Conservation (phyloP, 2,329 filamentous ascomycete genomes). For the Conoideocrella luteorostrata region DNA sequence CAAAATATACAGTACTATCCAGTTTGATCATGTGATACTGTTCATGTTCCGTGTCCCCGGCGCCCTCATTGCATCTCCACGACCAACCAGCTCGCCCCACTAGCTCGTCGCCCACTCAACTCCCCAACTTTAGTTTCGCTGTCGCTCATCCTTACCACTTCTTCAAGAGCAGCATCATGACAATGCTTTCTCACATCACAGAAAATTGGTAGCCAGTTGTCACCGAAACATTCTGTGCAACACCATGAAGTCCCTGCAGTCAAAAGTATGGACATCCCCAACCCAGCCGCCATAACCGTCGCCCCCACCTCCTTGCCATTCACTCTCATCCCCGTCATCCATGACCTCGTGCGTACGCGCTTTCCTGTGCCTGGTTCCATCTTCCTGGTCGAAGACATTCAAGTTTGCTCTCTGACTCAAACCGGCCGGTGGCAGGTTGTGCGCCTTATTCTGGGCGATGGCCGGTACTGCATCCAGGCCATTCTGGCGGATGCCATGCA, state of each 20-base stretch:
- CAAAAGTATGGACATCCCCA: constrained; percentile 5
- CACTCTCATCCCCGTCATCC: constrained; percentile 34
- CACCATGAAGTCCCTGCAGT: neutral
- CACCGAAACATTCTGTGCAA: no score
- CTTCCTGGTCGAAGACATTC: constrained; percentile 44
- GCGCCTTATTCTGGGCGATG: constrained; percentile 45
- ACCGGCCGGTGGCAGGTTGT: constrained; percentile 36
- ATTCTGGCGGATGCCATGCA: constrained; percentile 41
- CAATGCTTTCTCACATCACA: no score
- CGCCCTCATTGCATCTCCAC: no score
- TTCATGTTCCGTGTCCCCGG: no score
- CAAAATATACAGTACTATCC: no score
- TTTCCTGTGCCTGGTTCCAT: constrained; percentile 41
- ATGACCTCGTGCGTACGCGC: constrained; percentile 41
- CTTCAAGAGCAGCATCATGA: no score
- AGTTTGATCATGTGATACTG: no score
- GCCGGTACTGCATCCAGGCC: constrained; percentile 48
- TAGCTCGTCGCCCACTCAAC: no score
- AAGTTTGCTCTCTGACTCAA: constrained; percentile 27
- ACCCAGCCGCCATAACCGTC: constrained; percentile 21
- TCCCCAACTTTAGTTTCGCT: no score
- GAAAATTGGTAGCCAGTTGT: no score
- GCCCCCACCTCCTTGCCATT: constrained; percentile 18
- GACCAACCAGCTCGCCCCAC: no score
- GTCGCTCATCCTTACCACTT: no score